phyloP scores from a whole-genome alignment of 2,329 filamentous ascomycete genomes.

The Pseudogymnoascus sp. region DNA sequence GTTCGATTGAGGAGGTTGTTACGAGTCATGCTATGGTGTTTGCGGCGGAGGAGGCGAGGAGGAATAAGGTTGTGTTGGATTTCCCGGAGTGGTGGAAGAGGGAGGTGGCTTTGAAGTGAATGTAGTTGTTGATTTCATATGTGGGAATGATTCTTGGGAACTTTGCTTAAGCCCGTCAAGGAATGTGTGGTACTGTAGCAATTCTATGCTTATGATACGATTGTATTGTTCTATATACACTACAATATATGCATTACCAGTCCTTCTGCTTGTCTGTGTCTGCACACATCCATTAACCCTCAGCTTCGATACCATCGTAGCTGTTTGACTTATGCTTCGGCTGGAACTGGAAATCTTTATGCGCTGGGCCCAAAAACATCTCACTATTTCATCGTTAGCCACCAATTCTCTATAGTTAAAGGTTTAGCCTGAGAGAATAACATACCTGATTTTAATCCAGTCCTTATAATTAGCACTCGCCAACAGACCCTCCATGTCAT shows the following conservation, averaged over 20 bases:
- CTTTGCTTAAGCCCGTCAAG: background rate
- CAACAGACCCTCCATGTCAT: slow-evolving; percentile 90
- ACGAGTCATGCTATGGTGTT: slow-evolving; percentile 89
- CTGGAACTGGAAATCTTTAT: slow-evolving; percentile 85
- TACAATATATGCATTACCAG: background rate
- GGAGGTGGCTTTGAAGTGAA: slow-evolving; percentile 28
- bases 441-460: slow-evolving; percentile 97
- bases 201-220: background rate
- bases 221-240: background rate
- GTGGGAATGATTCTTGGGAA: background rate
- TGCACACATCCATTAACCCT: slow-evolving; percentile 41
- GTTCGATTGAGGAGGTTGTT: slow-evolving; percentile 78
- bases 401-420: background rate
- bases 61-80: slow-evolving; percentile 58
- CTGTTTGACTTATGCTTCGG: slow-evolving; percentile 96
- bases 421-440: slow-evolving; percentile 20
- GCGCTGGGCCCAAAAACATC: slow-evolving; percentile 91
- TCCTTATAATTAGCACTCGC: slow-evolving; percentile 88
- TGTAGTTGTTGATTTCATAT: background rate
- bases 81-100: slow-evolving; percentile 70
- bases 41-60: slow-evolving; percentile 81
- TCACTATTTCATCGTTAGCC: slow-evolving; percentile 50
- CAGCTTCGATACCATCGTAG: slow-evolving; percentile 68
- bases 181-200: background rate
- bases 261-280: background rate